Conservation (phyloP, 768 basidiomycete genomes). For the Lentinus brumalis region DNA sequence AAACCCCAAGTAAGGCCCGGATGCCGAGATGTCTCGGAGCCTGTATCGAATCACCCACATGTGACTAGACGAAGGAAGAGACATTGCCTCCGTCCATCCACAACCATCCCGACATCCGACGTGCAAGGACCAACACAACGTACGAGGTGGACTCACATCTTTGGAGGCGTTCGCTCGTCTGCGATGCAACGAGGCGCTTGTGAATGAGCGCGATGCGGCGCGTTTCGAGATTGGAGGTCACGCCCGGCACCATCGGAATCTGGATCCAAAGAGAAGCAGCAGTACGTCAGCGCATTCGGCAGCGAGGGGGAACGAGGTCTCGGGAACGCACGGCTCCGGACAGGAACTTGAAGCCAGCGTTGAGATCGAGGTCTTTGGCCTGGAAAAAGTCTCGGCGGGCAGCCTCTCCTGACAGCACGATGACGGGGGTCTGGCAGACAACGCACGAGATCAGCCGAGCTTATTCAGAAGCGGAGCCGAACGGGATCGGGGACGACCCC, state of each 20-base stretch:
- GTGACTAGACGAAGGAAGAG: slow-evolving; percentile 1
- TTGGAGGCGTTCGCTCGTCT: slow-evolving; percentile 61
- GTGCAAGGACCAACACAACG: slow-evolving; percentile 2
- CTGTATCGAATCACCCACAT: slow-evolving; percentile 5
- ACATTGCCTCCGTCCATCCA: slow-evolving; percentile 1
- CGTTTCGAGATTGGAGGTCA: slow-evolving; percentile 70
- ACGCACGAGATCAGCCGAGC: slow-evolving; percentile 11
- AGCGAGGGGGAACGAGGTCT: neutral
- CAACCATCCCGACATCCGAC: neutral
- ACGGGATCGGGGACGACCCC: slow-evolving; percentile 9
- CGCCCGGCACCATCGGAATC: slow-evolving; percentile 77
- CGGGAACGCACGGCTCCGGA: slow-evolving; percentile 66
- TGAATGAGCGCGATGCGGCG: slow-evolving; percentile 66
- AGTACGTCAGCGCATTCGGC: neutral
- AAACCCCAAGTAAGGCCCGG: neutral
- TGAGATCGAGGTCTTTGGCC: slow-evolving; percentile 71
- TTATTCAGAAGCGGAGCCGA: slow-evolving; percentile 12
- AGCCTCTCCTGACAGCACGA: slow-evolving; percentile 75
- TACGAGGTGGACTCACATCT: slow-evolving; percentile 49
- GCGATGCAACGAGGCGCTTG: slow-evolving; percentile 66
- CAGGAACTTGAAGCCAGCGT: slow-evolving; percentile 78
- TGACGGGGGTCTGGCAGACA: slow-evolving; percentile 59
- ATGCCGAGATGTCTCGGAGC: slow-evolving; percentile 6
- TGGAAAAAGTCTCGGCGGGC: slow-evolving; percentile 71
- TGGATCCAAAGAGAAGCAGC: slow-evolving; percentile 32